Evolutionary conservation across 2,329 filamentous ascomycete species (phyloP).

Genomic region (Trichocomaceae sp.): DNA sequence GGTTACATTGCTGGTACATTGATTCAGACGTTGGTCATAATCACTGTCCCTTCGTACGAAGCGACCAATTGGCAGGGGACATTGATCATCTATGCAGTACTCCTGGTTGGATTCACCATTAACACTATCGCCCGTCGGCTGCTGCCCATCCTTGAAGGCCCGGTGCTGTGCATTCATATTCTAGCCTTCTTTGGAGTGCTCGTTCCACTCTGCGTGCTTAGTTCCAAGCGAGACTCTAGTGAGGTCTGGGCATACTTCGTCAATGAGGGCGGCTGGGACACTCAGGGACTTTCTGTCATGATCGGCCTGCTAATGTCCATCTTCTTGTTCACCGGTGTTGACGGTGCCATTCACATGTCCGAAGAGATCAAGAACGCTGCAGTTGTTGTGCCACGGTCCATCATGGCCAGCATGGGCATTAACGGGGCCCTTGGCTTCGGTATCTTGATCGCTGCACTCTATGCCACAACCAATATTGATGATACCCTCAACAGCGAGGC

Average conservation of each 20-base stretch:
- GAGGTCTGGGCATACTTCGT: too few relatives aligned
- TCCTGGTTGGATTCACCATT: slow-evolving; percentile 44
- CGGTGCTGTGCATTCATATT: slow-evolving; percentile 6
- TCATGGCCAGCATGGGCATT: slow-evolving; percentile 45
- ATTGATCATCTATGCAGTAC: slow-evolving; percentile 44
- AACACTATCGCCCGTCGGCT: slow-evolving; percentile 37
- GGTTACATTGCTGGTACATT: slow-evolving; percentile 28
- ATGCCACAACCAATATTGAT: slow-evolving; percentile 48
- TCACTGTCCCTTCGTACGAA: too few relatives aligned
- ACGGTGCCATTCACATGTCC: slow-evolving; percentile 33
- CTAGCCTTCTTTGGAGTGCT: slow-evolving; percentile 9
- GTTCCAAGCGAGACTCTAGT: too few relatives aligned
- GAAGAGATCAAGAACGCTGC: slow-evolving; percentile 44
- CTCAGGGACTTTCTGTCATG: slow-evolving; percentile 5
- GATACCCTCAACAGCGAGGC: slow-evolving; percentile 40
- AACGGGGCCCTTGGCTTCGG: slow-evolving; percentile 50
- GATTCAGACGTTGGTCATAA: slow-evolving; percentile 21
- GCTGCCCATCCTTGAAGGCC: slow-evolving; percentile 5
- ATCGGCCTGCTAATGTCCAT: not conserved
- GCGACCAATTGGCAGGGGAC: too few relatives aligned
- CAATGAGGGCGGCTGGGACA: slow-evolving; percentile 7
- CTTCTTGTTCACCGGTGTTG: slow-evolving; percentile 11
- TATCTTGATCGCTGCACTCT: slow-evolving; percentile 50
- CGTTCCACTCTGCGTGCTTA: slow-evolving; percentile 10
- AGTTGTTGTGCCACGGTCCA: slow-evolving; percentile 44